These are phyloP conservation scores for Microthlaspi erraticum DNA, from an alignment of 345 rosid genomes.

Conservation along the genomic window DNA sequence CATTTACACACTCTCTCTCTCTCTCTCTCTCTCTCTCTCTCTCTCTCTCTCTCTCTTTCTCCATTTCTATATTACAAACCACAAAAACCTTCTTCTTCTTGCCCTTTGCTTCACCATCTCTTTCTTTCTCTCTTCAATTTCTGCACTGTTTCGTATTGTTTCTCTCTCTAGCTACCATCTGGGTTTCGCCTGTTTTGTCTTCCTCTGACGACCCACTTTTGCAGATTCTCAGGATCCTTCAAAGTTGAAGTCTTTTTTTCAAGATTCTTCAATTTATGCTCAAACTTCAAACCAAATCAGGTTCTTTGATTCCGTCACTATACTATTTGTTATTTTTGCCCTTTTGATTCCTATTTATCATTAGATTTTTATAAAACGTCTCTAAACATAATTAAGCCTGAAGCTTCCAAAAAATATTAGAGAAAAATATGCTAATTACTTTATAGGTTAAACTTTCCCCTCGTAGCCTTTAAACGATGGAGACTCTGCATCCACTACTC, in stretches of 20 bases:
- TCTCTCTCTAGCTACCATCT: constrained; percentile 14
- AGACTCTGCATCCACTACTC: constrained; percentile 69
- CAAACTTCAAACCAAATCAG: constrained; percentile 29
- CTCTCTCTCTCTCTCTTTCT: constrained; percentile 12
- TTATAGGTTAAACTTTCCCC: constrained; percentile 20
- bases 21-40: too few relatives aligned
- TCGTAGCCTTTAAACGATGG: constrained; percentile 22
- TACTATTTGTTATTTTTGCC: not conserved
- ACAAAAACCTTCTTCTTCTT: constrained; percentile 33
- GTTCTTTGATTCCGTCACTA: constrained; percentile 39
- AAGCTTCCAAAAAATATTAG: constrained; percentile 17
- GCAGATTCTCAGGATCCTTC: constrained; percentile 41
- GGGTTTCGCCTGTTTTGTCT: constrained; percentile 8
- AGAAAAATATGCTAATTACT: not conserved
- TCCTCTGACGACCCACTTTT: constrained; percentile 28
- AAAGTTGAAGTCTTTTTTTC: not conserved
- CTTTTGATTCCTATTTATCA: constrained; percentile 31
- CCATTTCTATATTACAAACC: constrained; percentile 37
- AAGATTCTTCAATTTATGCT: constrained; percentile 36
- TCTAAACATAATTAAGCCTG: constrained; percentile 17
- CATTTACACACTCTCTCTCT: constrained; percentile 18
- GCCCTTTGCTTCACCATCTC: constrained; percentile 29
- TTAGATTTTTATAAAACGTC: constrained; percentile 29
- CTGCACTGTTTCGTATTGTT: constrained; percentile 22
- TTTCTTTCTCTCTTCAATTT: constrained; percentile 12